phyloP scores from a whole-genome alignment of 164 flowering plant genomes.

The Brasenia schreberi region DNA sequence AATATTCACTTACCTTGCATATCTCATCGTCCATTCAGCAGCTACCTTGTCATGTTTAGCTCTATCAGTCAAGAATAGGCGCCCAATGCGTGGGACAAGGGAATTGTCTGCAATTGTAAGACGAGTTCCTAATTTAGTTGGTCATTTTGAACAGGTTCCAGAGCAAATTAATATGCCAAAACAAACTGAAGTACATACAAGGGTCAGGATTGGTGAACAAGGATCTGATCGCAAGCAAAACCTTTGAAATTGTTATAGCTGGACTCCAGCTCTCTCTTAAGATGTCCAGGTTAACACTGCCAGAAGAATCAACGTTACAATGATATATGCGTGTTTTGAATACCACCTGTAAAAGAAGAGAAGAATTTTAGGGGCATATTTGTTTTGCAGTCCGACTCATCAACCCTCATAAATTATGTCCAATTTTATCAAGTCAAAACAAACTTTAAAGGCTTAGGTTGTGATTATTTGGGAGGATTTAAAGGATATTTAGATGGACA shows the following conservation, averaged over 20 bases:
- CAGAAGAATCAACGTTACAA: constrained; percentile 78
- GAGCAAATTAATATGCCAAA: background rate
- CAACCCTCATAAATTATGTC: too few relatives aligned
- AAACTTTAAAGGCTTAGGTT: too few relatives aligned
- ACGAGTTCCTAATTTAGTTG: background rate
- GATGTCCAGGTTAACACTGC: constrained; percentile 64
- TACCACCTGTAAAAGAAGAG: constrained; percentile 36
- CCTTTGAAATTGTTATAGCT: constrained; percentile 83
- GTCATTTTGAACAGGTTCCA: background rate
- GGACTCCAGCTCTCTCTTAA: constrained; percentile 92
- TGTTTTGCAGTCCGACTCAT: background rate
- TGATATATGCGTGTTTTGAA: constrained; percentile 90
- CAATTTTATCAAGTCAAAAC: too few relatives aligned
- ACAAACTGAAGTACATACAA: constrained; percentile 28
- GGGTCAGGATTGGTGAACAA: constrained; percentile 69
- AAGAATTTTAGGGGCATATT: background rate
- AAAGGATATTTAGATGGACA: too few relatives aligned
- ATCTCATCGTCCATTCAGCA: constrained; percentile 83
- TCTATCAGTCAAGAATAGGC: constrained; percentile 54
- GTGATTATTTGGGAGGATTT: too few relatives aligned
- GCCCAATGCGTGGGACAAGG: constrained; percentile 54
- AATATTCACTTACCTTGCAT: constrained; percentile 41
- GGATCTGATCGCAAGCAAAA: constrained; percentile 66
- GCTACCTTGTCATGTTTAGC: constrained; percentile 70
- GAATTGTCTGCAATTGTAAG: constrained; percentile 53